A percentile compares a stretch with the other conserved stretches of the same genome.
Evolutionary conservation across 179 eudicot genomes (phyloP).

Genomic region (Silene noctiflora): DNA sequence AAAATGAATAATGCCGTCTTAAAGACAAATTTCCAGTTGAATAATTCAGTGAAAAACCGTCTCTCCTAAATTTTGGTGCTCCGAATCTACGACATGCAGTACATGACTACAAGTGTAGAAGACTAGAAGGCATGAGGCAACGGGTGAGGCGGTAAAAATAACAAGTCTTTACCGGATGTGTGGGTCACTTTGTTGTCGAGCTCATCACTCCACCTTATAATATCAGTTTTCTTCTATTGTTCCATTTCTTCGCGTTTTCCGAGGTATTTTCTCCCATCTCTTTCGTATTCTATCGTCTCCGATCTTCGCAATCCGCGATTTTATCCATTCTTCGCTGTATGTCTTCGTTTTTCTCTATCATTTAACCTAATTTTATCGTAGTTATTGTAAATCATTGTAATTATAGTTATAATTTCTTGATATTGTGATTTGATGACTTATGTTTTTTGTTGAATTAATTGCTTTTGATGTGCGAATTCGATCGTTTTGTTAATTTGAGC

Average conservation of each 20-base stretch:
- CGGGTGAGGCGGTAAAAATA: constrained; percentile 21
- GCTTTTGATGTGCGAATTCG: neutral
- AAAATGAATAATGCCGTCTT: too few relatives aligned
- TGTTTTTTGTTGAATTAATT: neutral
- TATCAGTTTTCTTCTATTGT: neutral
- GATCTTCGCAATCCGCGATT: constrained; percentile 10
- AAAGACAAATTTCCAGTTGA: too few relatives aligned
- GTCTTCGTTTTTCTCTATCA: neutral
- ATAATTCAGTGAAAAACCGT: too few relatives aligned
- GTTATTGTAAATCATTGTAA: too few relatives aligned
- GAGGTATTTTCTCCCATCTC: constrained; percentile 15
- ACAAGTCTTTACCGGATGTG: constrained; percentile 22
- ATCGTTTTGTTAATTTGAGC: neutral
- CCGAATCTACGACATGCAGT: too few relatives aligned
- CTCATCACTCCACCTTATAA: constrained; percentile 16
- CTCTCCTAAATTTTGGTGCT: too few relatives aligned
- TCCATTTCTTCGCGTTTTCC: constrained; percentile 11
- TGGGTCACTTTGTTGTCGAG: constrained; percentile 25
- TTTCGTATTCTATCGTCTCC: neutral
- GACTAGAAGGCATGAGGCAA: neutral
- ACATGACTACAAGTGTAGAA: too few relatives aligned
- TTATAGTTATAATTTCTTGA: neutral
- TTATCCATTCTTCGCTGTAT: neutral
- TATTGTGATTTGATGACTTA: neutral
- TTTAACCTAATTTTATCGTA: neutral